Base-by-base conservation (phyloP, 2,329 filamentous ascomycete genomes). In the Didymella sp. region DNA sequence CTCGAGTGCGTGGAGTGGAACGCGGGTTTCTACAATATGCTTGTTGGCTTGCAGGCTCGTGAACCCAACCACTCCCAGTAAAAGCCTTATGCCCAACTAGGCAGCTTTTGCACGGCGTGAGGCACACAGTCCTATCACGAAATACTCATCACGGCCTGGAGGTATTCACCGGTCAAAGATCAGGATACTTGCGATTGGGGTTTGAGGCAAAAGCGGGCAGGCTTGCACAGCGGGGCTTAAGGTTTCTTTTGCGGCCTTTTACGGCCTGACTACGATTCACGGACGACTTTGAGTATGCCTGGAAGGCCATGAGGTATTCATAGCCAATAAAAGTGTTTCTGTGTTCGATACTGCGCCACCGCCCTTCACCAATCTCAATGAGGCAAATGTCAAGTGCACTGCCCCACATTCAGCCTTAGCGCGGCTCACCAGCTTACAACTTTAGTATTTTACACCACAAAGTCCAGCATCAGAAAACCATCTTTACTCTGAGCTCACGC, bases 1-100 rank as follows among this genome's bases (percentile, higher is more conserved):
- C 68, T 82, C 25, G 61, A 80, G 64, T 81, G 78, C 54, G 69
- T 77, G 3, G 68, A 69, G 13, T 82, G 74, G 66, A 77, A 79
- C 43, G 50, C 59, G 11, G 71, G 70, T 2, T 79, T 81, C 67
- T 81, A 80, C 58, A 63, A 75, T 4, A 67, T 74, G 64, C 70
- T 81, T 7, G 73, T 77, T 7, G 55, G 51, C 11, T 52, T 70
- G 9, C 67, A 70, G 40, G 51, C 54, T 40, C 65, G 65, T 24
- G 33, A 47, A 40, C 22, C 25, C 35, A 4, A 51, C 38, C 33
- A 17, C 2, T 41, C 22, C 7, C 4, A 15, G 22, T 25, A 41
- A 21, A 6, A n/a, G 21, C 13, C 21, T 24, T 17, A 13, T 24
- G 15, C 8, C 6, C 21, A 15, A 12, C 25, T 25, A 41, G 22